Evolutionary conservation across 495 filamentous ascomycete species (phyloP).

Genomic region (Aspergillus steynii): DNA sequence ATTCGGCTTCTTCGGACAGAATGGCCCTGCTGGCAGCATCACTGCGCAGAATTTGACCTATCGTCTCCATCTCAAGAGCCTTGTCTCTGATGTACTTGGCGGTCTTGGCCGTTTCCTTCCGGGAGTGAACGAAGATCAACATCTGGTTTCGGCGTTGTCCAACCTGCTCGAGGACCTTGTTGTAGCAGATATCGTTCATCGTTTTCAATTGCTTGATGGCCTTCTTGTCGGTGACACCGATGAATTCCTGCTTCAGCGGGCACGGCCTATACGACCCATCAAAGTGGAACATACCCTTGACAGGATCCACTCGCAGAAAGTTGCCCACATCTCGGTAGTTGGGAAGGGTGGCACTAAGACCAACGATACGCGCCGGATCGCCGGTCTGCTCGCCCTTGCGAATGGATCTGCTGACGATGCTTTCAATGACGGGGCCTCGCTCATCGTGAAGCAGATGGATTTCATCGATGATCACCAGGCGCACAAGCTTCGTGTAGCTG

Average conservation of each 20-base stretch:
- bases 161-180: conserved; percentile 95
- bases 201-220: conserved; percentile 98
- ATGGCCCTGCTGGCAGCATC: conserved; percentile 92
- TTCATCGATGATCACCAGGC: conserved; percentile 94
- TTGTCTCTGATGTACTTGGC: conserved; percentile 95
- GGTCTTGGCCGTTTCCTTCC: conserved; percentile 97
- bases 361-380: conserved; percentile 85
- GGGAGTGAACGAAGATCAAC: conserved; percentile 97
- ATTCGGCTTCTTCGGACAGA: conserved; percentile 78
- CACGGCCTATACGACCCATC: conserved; percentile 93
- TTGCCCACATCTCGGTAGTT: conserved; percentile 97
- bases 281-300: conserved; percentile 90
- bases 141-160: conserved; percentile 90
- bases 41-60: conserved; percentile 89
- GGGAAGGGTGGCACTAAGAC: conserved; percentile 90
- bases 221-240: conserved; percentile 96
- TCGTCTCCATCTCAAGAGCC: conserved; percentile 92
- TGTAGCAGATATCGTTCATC: conserved; percentile 99
- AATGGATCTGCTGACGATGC: conserved; percentile 93
- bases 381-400: conserved; percentile 90
- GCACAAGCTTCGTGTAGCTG: conserved; percentile 94
- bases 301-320: conserved; percentile 88
- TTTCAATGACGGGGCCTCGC: conserved; percentile 93
- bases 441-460: conserved; percentile 98
- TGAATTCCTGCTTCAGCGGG: conserved; percentile 93